These are phyloP conservation scores for Carex pumila DNA, from an alignment of 176 grass and related monocot genomes.

Conservation along the genomic window DNA sequence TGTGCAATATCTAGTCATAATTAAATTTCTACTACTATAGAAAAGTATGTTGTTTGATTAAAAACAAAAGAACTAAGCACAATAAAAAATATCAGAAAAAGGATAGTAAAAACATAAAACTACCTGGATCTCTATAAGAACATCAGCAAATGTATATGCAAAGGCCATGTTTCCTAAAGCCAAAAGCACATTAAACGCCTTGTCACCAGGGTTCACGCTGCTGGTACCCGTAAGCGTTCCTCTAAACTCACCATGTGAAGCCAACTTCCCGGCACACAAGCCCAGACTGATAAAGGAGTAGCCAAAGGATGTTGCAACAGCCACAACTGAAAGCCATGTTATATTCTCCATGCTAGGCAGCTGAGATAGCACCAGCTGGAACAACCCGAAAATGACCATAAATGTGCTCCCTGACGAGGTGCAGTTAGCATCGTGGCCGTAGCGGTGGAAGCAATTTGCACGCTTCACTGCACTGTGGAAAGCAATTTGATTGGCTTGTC, in stretches of 20 bases:
- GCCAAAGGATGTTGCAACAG: constrained; percentile 89
- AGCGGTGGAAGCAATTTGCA: constrained; percentile 75
- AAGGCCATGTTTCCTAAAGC: constrained; percentile 90
- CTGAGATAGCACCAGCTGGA: constrained; percentile 78
- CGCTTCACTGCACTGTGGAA: constrained; percentile 59
- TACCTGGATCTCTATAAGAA: constrained; percentile 94
- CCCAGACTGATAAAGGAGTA: constrained; percentile 98
- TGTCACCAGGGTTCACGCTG: constrained; percentile 23
- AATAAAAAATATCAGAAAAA: background rate
- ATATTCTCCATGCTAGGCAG: constrained; percentile 89
- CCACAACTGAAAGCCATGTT: constrained; percentile 82
- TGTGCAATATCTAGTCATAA: background rate
- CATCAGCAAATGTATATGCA: constrained; percentile 91
- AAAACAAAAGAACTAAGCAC: background rate
- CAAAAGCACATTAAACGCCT: constrained; percentile 79
- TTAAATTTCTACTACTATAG: background rate
- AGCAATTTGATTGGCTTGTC: background rate
- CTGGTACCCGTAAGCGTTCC: constrained; percentile 56
- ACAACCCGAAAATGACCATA: constrained; percentile 81
- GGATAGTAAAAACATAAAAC: background rate
- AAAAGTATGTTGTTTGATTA: background rate
- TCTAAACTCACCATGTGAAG: constrained; percentile 47
- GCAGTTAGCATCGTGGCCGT: constrained; percentile 40
- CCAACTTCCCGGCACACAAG: constrained; percentile 74
- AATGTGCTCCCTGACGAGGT: constrained; percentile 56